A percentile compares a stretch with the other conserved stretches of the same genome.
phyloP scores from a whole-genome alignment of 306 rosid genomes.

The Styphnolobium japonicum region DNA sequence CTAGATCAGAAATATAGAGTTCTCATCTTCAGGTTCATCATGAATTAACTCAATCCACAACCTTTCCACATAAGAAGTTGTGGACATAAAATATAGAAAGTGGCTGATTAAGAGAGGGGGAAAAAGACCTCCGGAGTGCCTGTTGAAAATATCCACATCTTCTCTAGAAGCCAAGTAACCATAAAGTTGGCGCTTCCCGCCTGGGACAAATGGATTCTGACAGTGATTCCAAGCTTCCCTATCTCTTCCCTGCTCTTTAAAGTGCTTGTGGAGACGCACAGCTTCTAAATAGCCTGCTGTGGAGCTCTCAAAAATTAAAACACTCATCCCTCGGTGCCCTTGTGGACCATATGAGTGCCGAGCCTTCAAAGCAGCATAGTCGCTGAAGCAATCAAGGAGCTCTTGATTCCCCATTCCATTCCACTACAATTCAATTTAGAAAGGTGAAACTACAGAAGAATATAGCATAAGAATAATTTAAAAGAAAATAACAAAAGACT shows the following conservation, averaged over 20 bases:
- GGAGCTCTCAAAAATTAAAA: constrained; percentile 38
- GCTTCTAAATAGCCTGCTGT: constrained; percentile 46
- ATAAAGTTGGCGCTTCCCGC: constrained; percentile 49
- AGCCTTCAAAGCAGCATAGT: constrained; percentile 48
- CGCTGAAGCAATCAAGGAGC: constrained; percentile 43
- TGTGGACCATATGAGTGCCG: constrained; percentile 49
- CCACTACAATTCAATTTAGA: constrained; percentile 43
- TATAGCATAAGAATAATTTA: neutral
- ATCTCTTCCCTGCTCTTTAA: constrained; percentile 44
- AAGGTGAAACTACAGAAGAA: neutral
- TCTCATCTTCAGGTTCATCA: constrained; percentile 3
- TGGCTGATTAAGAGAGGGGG: neutral
- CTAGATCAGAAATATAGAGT: neutral
- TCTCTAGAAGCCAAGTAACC: constrained; percentile 45
- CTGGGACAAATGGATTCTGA: constrained; percentile 27
- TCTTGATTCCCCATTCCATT: constrained; percentile 55
- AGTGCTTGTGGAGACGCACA: constrained; percentile 43
- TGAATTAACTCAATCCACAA: neutral
- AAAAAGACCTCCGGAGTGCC: constrained; percentile 27
- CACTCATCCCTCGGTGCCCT: constrained; percentile 51
- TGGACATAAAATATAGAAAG: neutral
- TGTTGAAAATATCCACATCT: constrained; percentile 43
- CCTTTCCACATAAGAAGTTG: neutral
- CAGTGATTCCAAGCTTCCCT: constrained; percentile 43
- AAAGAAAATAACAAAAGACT: neutral